A percentile compares a stretch with the other conserved stretches of the same genome.
Evolutionary conservation across 2,329 filamentous ascomycete species (phyloP).

Genomic region (Tolypocladium album): DNA sequence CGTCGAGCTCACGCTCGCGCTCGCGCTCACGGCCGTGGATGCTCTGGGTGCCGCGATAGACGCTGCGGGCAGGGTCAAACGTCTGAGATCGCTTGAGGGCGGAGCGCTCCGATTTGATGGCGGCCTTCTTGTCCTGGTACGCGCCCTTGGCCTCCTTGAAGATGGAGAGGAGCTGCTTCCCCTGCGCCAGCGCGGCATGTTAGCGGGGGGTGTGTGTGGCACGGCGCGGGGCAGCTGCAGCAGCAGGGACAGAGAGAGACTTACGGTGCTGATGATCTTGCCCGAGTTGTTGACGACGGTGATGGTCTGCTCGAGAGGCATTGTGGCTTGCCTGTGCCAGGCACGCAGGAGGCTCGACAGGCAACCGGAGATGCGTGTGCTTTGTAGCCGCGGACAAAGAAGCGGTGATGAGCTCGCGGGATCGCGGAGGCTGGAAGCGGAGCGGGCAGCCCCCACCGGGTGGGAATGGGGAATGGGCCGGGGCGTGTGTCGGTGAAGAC

Average conservation of each 20-base stretch:
- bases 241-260: conserved; percentile 19
- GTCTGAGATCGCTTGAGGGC: conserved; percentile 51
- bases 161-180: conserved; percentile 79
- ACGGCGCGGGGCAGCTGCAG: background rate
- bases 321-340: conserved; percentile 6
- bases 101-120: conserved; percentile 55
- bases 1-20: background rate
- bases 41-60: conserved; percentile 3
- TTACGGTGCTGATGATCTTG: conserved; percentile 80
- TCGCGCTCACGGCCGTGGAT: background rate
- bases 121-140: conserved; percentile 79
- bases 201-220: background rate
- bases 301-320: conserved; percentile 57
- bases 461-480: background rate
- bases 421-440: background rate
- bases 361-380: background rate
- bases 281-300: conserved; percentile 86
- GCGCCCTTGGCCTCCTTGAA: conserved; percentile 87
- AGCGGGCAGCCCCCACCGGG: background rate
- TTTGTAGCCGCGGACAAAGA: background rate
- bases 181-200: conserved; percentile 35
- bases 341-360: background rate
- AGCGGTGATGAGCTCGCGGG: background rate
- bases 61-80: conserved; percentile 24
- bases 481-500: background rate